A percentile compares a stretch with the other conserved stretches of the same genome.
These are phyloP conservation scores for Rhododendron molle DNA, from an alignment of 148 eudicot genomes.

Conservation along the genomic window DNA sequence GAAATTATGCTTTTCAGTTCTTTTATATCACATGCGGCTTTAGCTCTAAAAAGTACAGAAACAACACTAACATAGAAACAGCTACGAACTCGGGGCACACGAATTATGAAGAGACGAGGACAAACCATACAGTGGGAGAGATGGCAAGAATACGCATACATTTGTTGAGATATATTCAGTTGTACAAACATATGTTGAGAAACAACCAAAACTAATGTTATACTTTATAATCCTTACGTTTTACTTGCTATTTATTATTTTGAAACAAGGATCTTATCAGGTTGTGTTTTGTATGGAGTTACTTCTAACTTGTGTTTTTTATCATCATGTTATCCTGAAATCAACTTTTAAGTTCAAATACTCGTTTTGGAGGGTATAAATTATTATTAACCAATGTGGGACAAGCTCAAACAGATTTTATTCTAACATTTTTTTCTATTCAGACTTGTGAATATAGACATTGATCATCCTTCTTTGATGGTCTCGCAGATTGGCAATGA, in stretches of 20 bases:
- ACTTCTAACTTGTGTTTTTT: not conserved
- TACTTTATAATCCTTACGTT: not conserved
- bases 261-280: no score
- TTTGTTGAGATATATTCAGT: not conserved
- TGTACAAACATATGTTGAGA: not conserved
- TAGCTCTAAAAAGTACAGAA: no score
- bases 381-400: no score
- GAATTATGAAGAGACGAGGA: no score
- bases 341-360: not conserved
- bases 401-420: no score
- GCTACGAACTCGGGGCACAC: no score
- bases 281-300: not conserved
- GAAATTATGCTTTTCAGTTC: not conserved
- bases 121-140: no score
- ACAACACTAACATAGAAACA: no score
- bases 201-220: not conserved
- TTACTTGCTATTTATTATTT: not conserved
- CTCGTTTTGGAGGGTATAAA: no score
- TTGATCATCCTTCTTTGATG: not conserved
- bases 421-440: not conserved
- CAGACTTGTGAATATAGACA: not conserved
- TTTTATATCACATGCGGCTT: no score
- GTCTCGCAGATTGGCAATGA: conserved; percentile 47
- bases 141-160: no score
- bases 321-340: not conserved